Percentiles rank a stretch among this genome's conserved stretches.
phyloP scores from a whole-genome alignment of 1,284 basidiomycete genomes.

The Bondarzewia mesenterica region DNA sequence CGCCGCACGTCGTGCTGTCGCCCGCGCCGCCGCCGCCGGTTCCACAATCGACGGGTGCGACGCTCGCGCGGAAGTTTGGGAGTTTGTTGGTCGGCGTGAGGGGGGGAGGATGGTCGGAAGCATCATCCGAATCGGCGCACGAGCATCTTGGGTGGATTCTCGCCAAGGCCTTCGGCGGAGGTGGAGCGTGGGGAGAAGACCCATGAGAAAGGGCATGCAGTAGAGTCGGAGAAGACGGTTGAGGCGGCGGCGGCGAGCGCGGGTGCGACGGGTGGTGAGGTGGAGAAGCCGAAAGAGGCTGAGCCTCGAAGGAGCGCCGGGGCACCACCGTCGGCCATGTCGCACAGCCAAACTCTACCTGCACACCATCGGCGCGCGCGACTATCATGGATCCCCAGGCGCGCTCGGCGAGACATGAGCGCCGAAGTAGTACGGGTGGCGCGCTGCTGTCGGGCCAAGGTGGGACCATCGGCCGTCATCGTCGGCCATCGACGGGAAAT shows the following conservation, averaged over 20 bases:
- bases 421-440: conserved; percentile 69
- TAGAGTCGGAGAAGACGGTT: background rate
- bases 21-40: conserved; percentile 28
- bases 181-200: conserved; percentile 16
- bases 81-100: conserved; percentile 48
- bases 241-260: conserved; percentile 12
- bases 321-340: conserved; percentile 22
- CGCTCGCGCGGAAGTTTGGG: conserved; percentile 69
- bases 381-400: conserved; percentile 66
- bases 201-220: conserved; percentile 13
- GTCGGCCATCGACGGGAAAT: conserved; percentile 59
- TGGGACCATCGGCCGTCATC: conserved; percentile 55
- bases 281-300: conserved; percentile 10
- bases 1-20: conserved; percentile 22
- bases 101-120: conserved; percentile 27
- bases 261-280: conserved; percentile 4
- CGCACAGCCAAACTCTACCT: conserved; percentile 49
- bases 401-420: conserved; percentile 54
- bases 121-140: conserved; percentile 32
- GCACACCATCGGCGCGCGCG: conserved; percentile 61
- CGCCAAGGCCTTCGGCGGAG: conserved; percentile 37
- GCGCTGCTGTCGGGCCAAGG: conserved; percentile 42
- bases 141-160: conserved; percentile 39
- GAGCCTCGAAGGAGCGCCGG: conserved; percentile 12
- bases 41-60: conserved; percentile 41